These are phyloP conservation scores for Paramecium sonneborni DNA, from an alignment of 73 alveolate species.

Conservation along the genomic window DNA sequence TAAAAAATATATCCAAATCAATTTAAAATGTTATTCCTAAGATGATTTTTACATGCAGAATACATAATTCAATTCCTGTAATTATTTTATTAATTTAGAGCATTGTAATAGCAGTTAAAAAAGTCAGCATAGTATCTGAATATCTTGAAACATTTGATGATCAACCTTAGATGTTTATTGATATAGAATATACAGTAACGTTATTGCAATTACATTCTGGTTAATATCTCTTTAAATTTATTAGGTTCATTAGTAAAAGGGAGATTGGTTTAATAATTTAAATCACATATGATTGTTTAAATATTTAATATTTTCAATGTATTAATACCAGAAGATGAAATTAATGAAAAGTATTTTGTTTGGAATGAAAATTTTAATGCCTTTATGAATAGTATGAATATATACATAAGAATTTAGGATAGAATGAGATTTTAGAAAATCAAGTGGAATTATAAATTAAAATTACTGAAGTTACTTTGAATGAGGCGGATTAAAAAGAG, in stretches of 20 bases:
- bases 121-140: slow-evolving; percentile 3
- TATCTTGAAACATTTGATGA: slow-evolving; percentile 5
- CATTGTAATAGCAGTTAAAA: not conserved
- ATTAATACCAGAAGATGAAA: slow-evolving; percentile 1
- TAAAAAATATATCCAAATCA: not conserved
- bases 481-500: not conserved
- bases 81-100: not conserved
- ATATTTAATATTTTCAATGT: not conserved
- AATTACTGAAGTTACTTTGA: not conserved
- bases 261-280: not conserved
- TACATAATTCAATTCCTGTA: slow-evolving; percentile 29
- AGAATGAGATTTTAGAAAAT: not conserved
- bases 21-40: not conserved
- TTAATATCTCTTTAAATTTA: not conserved
- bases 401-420: not conserved
- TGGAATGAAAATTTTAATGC: not conserved
- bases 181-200: slow-evolving; percentile 20
- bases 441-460: not conserved
- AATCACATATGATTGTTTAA: not conserved
- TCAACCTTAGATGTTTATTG: not conserved
- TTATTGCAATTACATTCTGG: not conserved
- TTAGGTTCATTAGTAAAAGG: slow-evolving; percentile 6
- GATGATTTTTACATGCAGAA: slow-evolving; percentile 8
- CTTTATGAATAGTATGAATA: not conserved
- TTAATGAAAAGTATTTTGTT: not conserved